Evolutionary conservation across 306 rosid species (phyloP), one percentile per base, ranked within the genome.

Genomic region (Alnus rubra): DNA sequence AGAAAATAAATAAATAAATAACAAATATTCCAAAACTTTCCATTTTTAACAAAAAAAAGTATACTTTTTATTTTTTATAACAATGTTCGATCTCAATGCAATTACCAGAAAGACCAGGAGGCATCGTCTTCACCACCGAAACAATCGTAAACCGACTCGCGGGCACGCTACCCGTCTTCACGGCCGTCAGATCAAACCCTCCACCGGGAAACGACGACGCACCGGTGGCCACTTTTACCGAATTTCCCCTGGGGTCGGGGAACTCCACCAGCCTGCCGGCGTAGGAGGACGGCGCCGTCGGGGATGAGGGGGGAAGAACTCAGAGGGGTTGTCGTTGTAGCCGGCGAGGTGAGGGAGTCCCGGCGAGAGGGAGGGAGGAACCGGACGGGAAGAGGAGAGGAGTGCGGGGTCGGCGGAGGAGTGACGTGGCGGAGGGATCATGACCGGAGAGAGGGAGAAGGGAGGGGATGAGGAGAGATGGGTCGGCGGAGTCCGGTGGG

Each of bases 121-220:
- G 80, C 47, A 56, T 70, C 8, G 50, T 68, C 74, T 85, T 88
- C 30, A 85, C 82, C 75, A 84, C 88, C 2, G 90, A 87, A 28
- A 88, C 92, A 2, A 91, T 92, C 37, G 88, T 92, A 82, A 92
- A 60, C 45, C 77, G 83, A 70, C 91, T 87, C 7, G 90, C 90
- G 7, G 90, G 90, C 49, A 88, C 95, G 1, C 80, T 83, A n/a
- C 83, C 81, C 62, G 89, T 83, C 51, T 86, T 88, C 78, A 92
- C 53, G 16, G 85, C 89, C 4, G 88, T 87, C 74, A 88, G 30
- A 74, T 86, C 91, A 59, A 88, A 88, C 4, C 91, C 91, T 6
- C 91, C 91, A 14, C 88, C 84, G 1, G 91, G 91, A 80, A 85
- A 88, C 54, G 89, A 85, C 11, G 88, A 85, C 14, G 87, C 84